These are phyloP conservation scores for Emydomyces testavorans DNA, from an alignment of 2,329 filamentous ascomycete species.

Conservation along the genomic window DNA sequence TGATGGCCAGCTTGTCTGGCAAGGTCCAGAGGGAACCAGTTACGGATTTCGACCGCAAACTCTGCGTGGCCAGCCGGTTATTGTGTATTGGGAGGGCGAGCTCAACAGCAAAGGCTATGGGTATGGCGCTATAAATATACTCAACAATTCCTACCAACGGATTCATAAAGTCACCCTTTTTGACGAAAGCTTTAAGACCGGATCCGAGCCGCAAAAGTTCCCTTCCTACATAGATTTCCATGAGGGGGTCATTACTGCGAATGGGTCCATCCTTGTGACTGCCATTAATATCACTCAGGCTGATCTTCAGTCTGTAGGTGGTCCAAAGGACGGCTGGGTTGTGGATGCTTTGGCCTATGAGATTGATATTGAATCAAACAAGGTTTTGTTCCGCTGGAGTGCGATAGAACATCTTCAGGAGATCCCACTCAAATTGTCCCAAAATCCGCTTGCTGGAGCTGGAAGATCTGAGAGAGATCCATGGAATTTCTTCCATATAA, in stretches of 20 bases:
- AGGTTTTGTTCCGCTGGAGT: slow-evolving; percentile 39
- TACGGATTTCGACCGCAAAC: slow-evolving; percentile 25
- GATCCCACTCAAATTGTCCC: slow-evolving; percentile 4
- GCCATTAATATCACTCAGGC: slow-evolving; percentile 31
- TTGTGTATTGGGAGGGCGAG: slow-evolving; percentile 30
- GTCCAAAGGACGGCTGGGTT: slow-evolving; percentile 31
- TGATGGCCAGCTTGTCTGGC: slow-evolving; percentile 27
- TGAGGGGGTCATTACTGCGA: slow-evolving; percentile 35
- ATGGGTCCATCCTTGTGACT: slow-evolving; percentile 35
- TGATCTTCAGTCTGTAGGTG: slow-evolving; percentile 32
- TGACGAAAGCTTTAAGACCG: slow-evolving; percentile 12
- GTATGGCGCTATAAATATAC: slow-evolving; percentile 16
- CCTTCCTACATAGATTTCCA: slow-evolving; percentile 32
- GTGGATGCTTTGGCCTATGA: slow-evolving; percentile 37
- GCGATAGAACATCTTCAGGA: slow-evolving; percentile 35
- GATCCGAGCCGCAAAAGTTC: slow-evolving; percentile 11
- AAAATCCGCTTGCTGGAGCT: not conserved
- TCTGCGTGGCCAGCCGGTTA: slow-evolving; percentile 25
- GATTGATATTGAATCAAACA: slow-evolving; percentile 35
- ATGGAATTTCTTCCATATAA: slow-evolving; percentile 14
- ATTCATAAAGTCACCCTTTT: slow-evolving; percentile 13
- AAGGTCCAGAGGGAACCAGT: slow-evolving; percentile 27
- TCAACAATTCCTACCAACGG: slow-evolving; percentile 16
- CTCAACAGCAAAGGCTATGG: slow-evolving; percentile 19
- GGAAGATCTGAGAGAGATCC: slow-evolving; percentile 9